These are phyloP conservation scores for Zea mays DNA, from an alignment of 176 grass and related monocot species.

Conservation along the genomic window DNA sequence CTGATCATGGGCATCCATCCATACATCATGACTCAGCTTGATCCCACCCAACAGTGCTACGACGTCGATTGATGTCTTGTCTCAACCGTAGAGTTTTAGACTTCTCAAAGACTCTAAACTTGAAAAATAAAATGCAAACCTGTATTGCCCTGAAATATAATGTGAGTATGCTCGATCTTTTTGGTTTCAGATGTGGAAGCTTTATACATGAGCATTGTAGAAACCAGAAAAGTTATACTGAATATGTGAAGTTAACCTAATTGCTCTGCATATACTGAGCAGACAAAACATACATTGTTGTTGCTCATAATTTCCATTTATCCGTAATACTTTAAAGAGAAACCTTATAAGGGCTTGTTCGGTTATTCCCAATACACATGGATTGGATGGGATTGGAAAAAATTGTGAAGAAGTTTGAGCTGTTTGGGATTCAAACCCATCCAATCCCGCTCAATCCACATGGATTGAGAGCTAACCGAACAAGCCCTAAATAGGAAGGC, in stretches of 20 bases:
- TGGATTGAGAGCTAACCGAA: too few species aligned
- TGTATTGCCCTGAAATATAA: neutral
- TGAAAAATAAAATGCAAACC: neutral
- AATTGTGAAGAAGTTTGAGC: too few species aligned
- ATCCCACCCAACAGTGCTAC: constrained; percentile 28
- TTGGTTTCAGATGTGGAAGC: neutral
- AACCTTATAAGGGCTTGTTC: too few species aligned
- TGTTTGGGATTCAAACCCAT: too few species aligned
- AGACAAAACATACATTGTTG: neutral
- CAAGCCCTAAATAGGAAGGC: neutral
- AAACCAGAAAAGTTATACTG: neutral
- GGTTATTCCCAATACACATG: too few species aligned
- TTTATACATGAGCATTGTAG: neutral
- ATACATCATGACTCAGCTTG: constrained; percentile 19
- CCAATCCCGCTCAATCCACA: too few species aligned
- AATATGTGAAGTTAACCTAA: neutral
- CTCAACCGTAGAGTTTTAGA: neutral
- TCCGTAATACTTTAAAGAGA: neutral
- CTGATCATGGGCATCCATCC: constrained; percentile 33
- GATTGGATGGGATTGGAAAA: too few species aligned
- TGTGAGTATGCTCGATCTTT: neutral
- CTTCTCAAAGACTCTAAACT: too few species aligned
- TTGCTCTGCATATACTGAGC: neutral
- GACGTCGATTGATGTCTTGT: neutral
- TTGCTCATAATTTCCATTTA: neutral